phyloP scores from a whole-genome alignment of 768 basidiomycete genomes.

The Hericium erinaceus region DNA sequence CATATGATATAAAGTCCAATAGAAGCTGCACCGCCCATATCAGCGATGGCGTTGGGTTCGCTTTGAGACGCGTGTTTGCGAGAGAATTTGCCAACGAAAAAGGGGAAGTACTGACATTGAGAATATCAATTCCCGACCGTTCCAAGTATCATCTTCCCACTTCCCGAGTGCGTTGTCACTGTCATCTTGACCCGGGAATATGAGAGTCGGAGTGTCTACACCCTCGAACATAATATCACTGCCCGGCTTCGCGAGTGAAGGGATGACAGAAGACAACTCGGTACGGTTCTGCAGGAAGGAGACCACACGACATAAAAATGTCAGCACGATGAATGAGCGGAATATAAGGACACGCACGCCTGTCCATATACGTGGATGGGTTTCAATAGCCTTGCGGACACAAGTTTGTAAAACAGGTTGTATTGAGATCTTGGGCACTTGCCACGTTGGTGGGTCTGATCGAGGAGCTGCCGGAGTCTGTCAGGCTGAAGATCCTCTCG shows the following conservation, averaged over 20 bases:
- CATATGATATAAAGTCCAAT: too few species aligned
- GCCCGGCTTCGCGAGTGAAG: not conserved
- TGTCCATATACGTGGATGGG: not conserved
- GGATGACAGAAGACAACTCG: not conserved
- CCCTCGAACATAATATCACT: not conserved
- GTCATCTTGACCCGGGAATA: not conserved
- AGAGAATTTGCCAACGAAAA: not conserved
- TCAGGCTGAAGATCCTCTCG: too few species aligned
- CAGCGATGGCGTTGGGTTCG: too few species aligned
- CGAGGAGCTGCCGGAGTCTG: too few species aligned
- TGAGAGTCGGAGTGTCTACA: not conserved
- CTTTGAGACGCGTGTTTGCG: too few species aligned
- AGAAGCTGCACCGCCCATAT: too few species aligned
- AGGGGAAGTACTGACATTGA: constrained; percentile 6
- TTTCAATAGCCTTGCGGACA: not conserved
- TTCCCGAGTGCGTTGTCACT: constrained; percentile 1
- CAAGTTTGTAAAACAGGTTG: not conserved
- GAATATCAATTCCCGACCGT: constrained; percentile 3
- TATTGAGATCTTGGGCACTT: too few species aligned
- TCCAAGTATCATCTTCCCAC: constrained; percentile 10
- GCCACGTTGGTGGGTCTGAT: too few species aligned
- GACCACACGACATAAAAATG: not conserved
- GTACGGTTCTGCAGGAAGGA: not conserved
- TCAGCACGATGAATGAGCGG: not conserved
- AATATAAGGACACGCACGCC: not conserved